Conservation (phyloP, 1,139 yeast species). For the Candida sanyaensis region DNA sequence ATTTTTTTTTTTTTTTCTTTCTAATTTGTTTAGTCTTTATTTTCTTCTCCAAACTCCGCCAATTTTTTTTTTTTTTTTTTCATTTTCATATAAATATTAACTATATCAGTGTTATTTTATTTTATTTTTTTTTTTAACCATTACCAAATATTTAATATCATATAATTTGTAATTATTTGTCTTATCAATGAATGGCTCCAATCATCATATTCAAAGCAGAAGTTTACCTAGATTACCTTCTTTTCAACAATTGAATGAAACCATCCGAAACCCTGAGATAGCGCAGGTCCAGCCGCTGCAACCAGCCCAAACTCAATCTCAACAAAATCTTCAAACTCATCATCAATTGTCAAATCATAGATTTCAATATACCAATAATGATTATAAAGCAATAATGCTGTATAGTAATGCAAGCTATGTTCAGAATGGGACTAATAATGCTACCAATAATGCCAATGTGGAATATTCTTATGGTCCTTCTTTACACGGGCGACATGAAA, state of each 20-base stretch:
- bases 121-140: not conserved
- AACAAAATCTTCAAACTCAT: not conserved
- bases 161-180: not conserved
- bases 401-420: slow-evolving; percentile 1
- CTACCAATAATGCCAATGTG: not conserved
- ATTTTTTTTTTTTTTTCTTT: not conserved
- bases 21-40: not conserved
- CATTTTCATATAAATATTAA: too few species aligned
- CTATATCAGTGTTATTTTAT: too few species aligned
- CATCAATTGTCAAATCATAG: slow-evolving; percentile 1
- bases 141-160: not conserved
- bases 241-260: slow-evolving; percentile 16
- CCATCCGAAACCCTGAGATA: slow-evolving; percentile 13
- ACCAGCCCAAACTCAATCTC: not conserved
- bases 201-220: slow-evolving; percentile 6
- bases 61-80: too few species aligned
- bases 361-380: slow-evolving; percentile 1
- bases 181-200: slow-evolving; percentile 11
- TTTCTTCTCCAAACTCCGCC: too few species aligned
- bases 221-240: slow-evolving; percentile 17
- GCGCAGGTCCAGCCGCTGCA: slow-evolving; percentile 1
- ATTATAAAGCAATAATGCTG: not conserved
- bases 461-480: slow-evolving; percentile 13
- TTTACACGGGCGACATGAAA: slow-evolving; percentile 14
- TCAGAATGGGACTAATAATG: not conserved